Conservation (phyloP, 495 filamentous ascomycete species). For the Aspergillus indologenus region DNA sequence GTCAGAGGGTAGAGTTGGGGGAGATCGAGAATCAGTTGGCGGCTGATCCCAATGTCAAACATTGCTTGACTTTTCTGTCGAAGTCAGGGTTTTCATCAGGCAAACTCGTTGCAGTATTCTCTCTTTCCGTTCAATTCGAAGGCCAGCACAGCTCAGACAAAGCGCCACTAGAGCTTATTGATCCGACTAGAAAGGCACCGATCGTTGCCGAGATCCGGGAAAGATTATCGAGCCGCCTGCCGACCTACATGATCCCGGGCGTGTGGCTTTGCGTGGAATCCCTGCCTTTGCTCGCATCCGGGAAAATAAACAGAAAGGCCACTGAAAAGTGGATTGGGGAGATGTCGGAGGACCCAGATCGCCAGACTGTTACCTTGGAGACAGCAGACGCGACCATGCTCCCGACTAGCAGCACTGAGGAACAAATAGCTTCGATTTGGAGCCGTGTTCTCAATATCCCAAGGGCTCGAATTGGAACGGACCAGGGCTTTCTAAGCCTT, state of each 20-base stretch:
- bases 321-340: slow-evolving; percentile 32
- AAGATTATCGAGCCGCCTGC: slow-evolving; percentile 32
- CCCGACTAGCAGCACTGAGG: slow-evolving; percentile 34
- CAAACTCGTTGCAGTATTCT: slow-evolving; percentile 40
- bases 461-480: slow-evolving; percentile 41
- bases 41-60: slow-evolving; percentile 30
- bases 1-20: slow-evolving; percentile 63
- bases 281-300: slow-evolving; percentile 50
- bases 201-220: slow-evolving; percentile 32
- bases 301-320: slow-evolving; percentile 51
- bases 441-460: slow-evolving; percentile 53
- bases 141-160: slow-evolving; percentile 22
- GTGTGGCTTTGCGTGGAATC: slow-evolving; percentile 48
- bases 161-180: slow-evolving; percentile 28
- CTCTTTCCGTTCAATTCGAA: slow-evolving; percentile 23
- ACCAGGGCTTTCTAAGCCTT: slow-evolving; percentile 60
- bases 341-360: slow-evolving; percentile 33
- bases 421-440: slow-evolving; percentile 43
- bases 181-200: slow-evolving; percentile 20
- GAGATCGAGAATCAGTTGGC: slow-evolving; percentile 59
- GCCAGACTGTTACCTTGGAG: slow-evolving; percentile 1
- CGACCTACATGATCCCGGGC: slow-evolving; percentile 56
- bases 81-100: slow-evolving; percentile 40
- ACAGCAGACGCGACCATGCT: slow-evolving; percentile 10
- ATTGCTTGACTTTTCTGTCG: slow-evolving; percentile 43